Base-by-base conservation (phyloP, 2,329 filamentous ascomycete species). In the Penicillium sp. region DNA sequence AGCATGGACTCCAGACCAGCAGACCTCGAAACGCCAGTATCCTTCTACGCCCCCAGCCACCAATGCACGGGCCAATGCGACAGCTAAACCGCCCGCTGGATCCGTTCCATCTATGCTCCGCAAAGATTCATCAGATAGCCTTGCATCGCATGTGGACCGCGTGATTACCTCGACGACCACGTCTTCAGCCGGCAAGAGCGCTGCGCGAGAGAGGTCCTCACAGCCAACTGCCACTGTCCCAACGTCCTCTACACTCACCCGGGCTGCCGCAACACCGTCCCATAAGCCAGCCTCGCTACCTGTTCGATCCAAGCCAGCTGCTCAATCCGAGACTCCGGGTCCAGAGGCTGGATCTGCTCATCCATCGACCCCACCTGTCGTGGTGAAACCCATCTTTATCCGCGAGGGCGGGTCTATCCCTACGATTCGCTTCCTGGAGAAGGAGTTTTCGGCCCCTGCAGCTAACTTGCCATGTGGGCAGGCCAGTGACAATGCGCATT, bases 341-440 rank as follows among this genome's bases (percentile, higher is more conserved):
- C 14, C 29, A 11, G 33, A 37, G 7, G 21, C 38, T 23, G 14
- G 33, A 18, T 14, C 42, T 21, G 40, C 43, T 3, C 13, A 33
- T 11, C 31, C 14, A 11, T 13, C 27, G 15, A 32, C 34, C 8
- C 23, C 20, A 14, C 27, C 28, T 14, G 13, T 33, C 19, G 27
- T 39, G 13, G 48, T 62, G 8, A 56, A 59, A 38, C 91, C 90
- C 0, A 74, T 98, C 3, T 97, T 94, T 62, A 98, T 98, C 53
- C 80, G 93, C 7, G 93, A 98, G 67, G 93, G 93, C 9, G 93
- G 93, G 4, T 94, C 86, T 0, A 98, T 98, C 53, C 93, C 93
- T 0, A 87, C 87, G 0, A 97, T 97, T 41, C 75, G 93, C 4
- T 97, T 97, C 60, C 63, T 97, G 25, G 91, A 97, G 64, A 95